Percentiles rank a stretch among this genome's conserved stretches.
Conservation (phyloP, 768 basidiomycete genomes). For the Hygrophorus pudorinus region DNA sequence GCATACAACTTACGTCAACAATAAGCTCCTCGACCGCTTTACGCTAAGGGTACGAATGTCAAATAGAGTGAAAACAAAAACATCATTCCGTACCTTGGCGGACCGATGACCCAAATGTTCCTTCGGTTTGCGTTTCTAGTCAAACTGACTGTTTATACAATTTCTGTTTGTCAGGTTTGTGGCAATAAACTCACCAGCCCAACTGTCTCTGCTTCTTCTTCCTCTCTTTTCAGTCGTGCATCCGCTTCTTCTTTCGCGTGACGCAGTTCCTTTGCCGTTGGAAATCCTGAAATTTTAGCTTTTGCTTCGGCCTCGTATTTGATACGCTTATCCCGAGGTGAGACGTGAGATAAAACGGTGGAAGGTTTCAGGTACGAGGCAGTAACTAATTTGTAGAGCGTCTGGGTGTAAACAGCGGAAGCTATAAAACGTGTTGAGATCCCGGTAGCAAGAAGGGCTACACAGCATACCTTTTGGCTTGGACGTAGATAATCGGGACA, state of each 20-base stretch:
- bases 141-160: slow-evolving; percentile 15
- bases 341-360: slow-evolving; percentile 66
- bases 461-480: slow-evolving; percentile 47
- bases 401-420: slow-evolving; percentile 42
- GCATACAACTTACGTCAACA: slow-evolving; percentile 46
- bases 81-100: slow-evolving; percentile 36
- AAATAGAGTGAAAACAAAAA: neutral
- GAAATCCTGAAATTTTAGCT: slow-evolving; percentile 62
- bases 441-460: neutral
- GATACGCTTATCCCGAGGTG: slow-evolving; percentile 72
- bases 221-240: slow-evolving; percentile 54
- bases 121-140: slow-evolving; percentile 55
- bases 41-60: slow-evolving; percentile 15
- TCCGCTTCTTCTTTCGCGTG: slow-evolving; percentile 60
- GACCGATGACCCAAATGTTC: slow-evolving; percentile 37
- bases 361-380: slow-evolving; percentile 72
- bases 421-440: slow-evolving; percentile 6
- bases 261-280: slow-evolving; percentile 70
- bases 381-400: slow-evolving; percentile 62
- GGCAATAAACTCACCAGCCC: slow-evolving; percentile 47
- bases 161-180: slow-evolving; percentile 1
- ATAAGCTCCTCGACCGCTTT: slow-evolving; percentile 45
- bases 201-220: slow-evolving; percentile 63
- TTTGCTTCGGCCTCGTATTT: slow-evolving; percentile 75
- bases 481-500: slow-evolving; percentile 36